A percentile compares a stretch with the other conserved stretches of the same genome.
Conservation (phyloP, 345 rosid species). For the Ricinus communis region DNA sequence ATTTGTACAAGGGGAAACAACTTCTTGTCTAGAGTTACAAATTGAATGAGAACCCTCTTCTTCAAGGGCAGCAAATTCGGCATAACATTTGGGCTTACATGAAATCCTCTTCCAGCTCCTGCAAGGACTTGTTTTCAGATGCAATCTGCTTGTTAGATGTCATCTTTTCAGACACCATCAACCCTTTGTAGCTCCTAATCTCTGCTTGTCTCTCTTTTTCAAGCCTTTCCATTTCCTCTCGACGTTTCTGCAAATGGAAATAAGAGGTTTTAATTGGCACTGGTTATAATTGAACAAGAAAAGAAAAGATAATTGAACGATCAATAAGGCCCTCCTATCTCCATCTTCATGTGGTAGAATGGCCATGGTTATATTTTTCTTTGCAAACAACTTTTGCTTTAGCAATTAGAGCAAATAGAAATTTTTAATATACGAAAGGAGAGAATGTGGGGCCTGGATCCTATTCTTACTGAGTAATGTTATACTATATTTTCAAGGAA, state of each 20-base stretch:
- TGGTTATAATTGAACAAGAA: neutral
- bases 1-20: slow-evolving; percentile 24
- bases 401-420: neutral
- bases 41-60: slow-evolving; percentile 19
- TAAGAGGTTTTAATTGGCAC: neutral
- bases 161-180: slow-evolving; percentile 96
- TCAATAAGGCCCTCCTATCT: neutral
- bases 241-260: slow-evolving; percentile 63
- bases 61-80: slow-evolving; percentile 22
- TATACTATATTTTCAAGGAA: neutral
- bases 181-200: slow-evolving; percentile 89
- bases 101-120: slow-evolving; percentile 96
- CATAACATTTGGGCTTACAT: slow-evolving; percentile 49
- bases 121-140: slow-evolving; percentile 72
- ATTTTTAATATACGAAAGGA: neutral
- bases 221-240: slow-evolving; percentile 82
- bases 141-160: slow-evolving; percentile 94
- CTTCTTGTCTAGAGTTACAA: slow-evolving; percentile 23
- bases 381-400: neutral
- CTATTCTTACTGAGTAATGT: neutral
- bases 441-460: neutral
- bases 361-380: neutral
- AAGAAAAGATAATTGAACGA: neutral
- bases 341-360: neutral
- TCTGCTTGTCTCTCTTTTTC: slow-evolving; percentile 94